phyloP scores from a whole-genome alignment of 2,329 filamentous ascomycete genomes.

The Elsinoe necatrix region DNA sequence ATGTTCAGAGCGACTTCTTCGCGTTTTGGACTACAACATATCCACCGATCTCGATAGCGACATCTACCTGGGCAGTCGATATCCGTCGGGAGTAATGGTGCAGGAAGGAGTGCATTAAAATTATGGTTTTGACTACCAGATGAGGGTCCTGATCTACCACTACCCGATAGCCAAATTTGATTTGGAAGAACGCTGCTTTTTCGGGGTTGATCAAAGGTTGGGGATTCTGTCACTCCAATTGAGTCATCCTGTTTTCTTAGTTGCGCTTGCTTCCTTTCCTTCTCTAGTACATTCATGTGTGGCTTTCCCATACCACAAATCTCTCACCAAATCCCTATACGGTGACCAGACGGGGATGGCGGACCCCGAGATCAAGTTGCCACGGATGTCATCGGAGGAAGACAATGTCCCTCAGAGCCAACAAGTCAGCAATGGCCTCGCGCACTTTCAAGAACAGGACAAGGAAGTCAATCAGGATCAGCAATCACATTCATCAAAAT shows the following conservation, averaged over 20 bases:
- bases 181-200: slow-evolving; percentile 10
- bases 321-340: not conserved
- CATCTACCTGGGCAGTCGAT: not conserved
- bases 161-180: slow-evolving; percentile 2
- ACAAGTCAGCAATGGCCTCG: not conserved
- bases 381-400: slow-evolving; percentile 20
- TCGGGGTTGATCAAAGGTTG: not conserved
- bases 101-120: not conserved
- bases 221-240: not conserved
- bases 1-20: not conserved
- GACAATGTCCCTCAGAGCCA: slow-evolving; percentile 7
- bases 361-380: slow-evolving; percentile 31
- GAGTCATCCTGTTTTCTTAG: not conserved
- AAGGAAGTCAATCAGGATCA: not conserved
- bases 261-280: not conserved
- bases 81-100: not conserved
- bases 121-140: not conserved
- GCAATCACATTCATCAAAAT: slow-evolving; percentile 1
- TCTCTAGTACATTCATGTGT: not conserved
- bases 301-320: not conserved
- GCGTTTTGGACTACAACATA: too few relatives aligned
- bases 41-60: too few relatives aligned
- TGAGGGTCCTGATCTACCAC: slow-evolving; percentile 1
- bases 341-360: slow-evolving; percentile 26
- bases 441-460: not conserved